These are phyloP conservation scores for Mimosa bimucronata DNA, from an alignment of 306 rosid genomes.

Conservation along the genomic window DNA sequence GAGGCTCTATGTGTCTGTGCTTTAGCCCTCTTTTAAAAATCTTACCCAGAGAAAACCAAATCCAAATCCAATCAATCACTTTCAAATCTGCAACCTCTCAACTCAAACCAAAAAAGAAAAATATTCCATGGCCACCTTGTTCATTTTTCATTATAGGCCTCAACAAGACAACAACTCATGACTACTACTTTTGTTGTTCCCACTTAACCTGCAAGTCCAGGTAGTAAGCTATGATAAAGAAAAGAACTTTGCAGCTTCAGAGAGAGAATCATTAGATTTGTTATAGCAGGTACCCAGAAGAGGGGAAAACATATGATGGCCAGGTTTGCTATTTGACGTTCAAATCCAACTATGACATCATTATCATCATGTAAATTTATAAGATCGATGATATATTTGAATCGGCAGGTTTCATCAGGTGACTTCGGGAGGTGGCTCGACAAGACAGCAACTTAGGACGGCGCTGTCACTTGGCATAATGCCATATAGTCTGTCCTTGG, in stretches of 20 bases:
- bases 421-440: conserved; percentile 47
- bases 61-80: conserved; percentile 39
- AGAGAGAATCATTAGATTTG: conserved; percentile 30
- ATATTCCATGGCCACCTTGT: conserved; percentile 8
- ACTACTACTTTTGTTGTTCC: neutral
- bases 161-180: neutral
- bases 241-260: neutral
- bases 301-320: conserved; percentile 34
- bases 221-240: neutral
- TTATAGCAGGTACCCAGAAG: conserved; percentile 14
- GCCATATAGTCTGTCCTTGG: conserved; percentile 3
- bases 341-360: conserved; percentile 11
- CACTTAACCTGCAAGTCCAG: conserved; percentile 9
- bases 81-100: conserved; percentile 9
- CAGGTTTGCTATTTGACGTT: conserved; percentile 29
- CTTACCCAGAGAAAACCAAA: neutral
- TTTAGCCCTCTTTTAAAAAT: neutral
- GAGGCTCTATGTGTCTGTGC: neutral
- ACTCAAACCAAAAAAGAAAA: neutral
- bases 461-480: conserved; percentile 49
- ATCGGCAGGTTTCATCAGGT: conserved; percentile 39
- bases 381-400: conserved; percentile 24
- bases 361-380: neutral
- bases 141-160: neutral
- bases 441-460: conserved; percentile 46